Evolutionary conservation across 495 filamentous ascomycete species (phyloP).

Genomic region (Pseudotulostoma volvatum): DNA sequence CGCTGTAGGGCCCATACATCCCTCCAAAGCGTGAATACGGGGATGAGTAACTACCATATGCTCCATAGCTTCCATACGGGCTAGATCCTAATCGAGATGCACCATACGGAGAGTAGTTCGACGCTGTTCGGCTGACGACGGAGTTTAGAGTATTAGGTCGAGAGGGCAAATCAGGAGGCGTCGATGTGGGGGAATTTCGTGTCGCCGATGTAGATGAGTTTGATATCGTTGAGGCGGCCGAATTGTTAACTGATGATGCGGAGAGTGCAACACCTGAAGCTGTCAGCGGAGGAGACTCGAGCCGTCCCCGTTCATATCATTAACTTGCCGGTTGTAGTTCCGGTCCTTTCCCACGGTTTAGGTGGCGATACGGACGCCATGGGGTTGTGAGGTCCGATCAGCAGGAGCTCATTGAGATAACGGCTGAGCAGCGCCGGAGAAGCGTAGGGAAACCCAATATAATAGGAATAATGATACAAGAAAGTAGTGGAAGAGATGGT

Average conservation of each 20-base stretch:
- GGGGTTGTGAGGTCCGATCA: conserved; percentile 13
- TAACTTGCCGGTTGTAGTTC: conserved; percentile 38
- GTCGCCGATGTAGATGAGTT: conserved; percentile 27
- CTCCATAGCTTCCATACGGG: conserved; percentile 33
- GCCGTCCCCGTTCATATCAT: too few species aligned
- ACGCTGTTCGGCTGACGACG: conserved; percentile 67
- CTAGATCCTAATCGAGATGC: conserved; percentile 40
- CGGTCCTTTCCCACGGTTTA: conserved; percentile 86
- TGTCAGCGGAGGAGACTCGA: conserved; percentile 5
- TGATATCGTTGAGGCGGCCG: conserved; percentile 24
- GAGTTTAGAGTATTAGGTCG: conserved; percentile 60
- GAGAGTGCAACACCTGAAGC: conserved; percentile 23
- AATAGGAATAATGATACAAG: too few species aligned
- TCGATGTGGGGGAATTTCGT: conserved; percentile 21
- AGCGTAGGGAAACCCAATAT: background rate
- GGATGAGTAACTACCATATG: conserved; percentile 38
- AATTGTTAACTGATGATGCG: conserved; percentile 21
- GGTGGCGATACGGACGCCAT: conserved; percentile 63
- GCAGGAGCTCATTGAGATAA: conserved; percentile 19
- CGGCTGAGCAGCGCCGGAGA: background rate
- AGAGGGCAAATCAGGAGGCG: conserved; percentile 60
- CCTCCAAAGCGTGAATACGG: conserved; percentile 53
- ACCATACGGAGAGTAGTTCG: conserved; percentile 65
- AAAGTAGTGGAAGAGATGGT: too few species aligned
- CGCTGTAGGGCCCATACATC: conserved; percentile 33